A percentile compares a stretch with the other conserved stretches of the same genome.
These are phyloP conservation scores for Colletotrichum sp. DNA, from an alignment of 2,329 filamentous ascomycete genomes.

Conservation along the genomic window DNA sequence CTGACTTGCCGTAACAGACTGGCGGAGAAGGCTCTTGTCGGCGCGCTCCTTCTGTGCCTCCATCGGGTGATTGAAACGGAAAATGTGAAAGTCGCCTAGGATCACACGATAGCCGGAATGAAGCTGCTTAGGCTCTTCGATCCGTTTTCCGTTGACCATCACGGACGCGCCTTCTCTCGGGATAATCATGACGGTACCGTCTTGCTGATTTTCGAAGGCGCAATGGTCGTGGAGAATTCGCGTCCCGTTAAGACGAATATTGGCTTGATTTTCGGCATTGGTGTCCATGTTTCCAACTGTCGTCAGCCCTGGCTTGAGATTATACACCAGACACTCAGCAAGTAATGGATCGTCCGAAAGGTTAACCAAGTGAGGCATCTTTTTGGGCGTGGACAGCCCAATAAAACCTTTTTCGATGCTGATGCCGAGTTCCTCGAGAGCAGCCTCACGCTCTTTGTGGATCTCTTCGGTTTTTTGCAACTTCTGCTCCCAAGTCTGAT, in stretches of 20 bases:
- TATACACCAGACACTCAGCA: constrained; percentile 96
- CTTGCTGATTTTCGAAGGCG: constrained; percentile 84
- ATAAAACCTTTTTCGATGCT: constrained; percentile 99
- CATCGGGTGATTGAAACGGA: constrained; percentile 96
- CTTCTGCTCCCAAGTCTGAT: constrained; percentile 99
- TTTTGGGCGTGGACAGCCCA: constrained; percentile 93
- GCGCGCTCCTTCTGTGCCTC: constrained; percentile 92
- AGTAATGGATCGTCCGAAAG: constrained; percentile 92
- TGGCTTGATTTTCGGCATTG: constrained; percentile 74
- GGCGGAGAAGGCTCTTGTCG: constrained; percentile 84
- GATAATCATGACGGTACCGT: constrained; percentile 90
- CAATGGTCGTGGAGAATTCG: constrained; percentile 94
- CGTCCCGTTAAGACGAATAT: constrained; percentile 92
- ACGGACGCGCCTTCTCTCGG: constrained; percentile 92
- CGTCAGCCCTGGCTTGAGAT: constrained; percentile 93
- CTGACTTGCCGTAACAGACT: constrained; percentile 74
- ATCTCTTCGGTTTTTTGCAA: constrained; percentile 94
- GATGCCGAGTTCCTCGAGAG: constrained; percentile 94
- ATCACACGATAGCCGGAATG: constrained; percentile 95
- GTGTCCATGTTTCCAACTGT: constrained; percentile 94
- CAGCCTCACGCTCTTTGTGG: constrained; percentile 94
- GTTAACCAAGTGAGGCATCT: constrained; percentile 99
- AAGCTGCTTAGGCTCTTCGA: constrained; percentile 83
- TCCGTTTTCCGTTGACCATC: constrained; percentile 95
- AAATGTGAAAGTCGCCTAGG: constrained; percentile 97